A percentile compares a stretch with the other conserved stretches of the same genome.
Conservation (phyloP, 2,329 filamentous ascomycete genomes). For the Claviceps sp. region DNA sequence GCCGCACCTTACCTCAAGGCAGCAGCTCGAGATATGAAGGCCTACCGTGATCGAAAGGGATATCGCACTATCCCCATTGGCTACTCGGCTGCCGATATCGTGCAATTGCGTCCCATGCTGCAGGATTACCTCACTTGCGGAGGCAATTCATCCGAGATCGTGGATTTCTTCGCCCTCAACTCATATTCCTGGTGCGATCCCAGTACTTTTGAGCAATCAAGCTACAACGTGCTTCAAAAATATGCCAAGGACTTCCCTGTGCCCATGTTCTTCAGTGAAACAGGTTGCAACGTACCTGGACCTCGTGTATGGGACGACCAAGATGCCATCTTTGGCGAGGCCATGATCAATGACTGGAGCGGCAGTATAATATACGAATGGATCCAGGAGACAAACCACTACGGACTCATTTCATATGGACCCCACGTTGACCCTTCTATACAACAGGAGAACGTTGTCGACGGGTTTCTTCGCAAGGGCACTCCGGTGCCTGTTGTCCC, state of each 20-base stretch:
- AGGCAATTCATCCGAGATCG: slow-evolving; percentile 48
- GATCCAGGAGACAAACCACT: slow-evolving; percentile 74
- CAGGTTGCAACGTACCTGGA: slow-evolving; percentile 58
- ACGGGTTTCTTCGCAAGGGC: slow-evolving; percentile 57
- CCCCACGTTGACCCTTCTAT: slow-evolving; percentile 35
- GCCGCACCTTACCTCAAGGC: slow-evolving; percentile 77
- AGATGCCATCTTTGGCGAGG: slow-evolving; percentile 56
- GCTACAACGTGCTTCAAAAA: slow-evolving; percentile 55
- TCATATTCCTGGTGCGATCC: slow-evolving; percentile 70
- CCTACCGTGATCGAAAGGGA: slow-evolving; percentile 58
- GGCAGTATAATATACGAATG: slow-evolving; percentile 82
- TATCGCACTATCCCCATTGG: slow-evolving; percentile 76
- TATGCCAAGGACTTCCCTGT: slow-evolving; percentile 60
- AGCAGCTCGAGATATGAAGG: slow-evolving; percentile 69
- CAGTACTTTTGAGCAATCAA: slow-evolving; percentile 44
- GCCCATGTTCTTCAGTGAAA: slow-evolving; percentile 86
- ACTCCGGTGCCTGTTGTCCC: slow-evolving; percentile 60
- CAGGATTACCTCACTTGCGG: slow-evolving; percentile 70
- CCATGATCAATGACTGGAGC: slow-evolving; percentile 60
- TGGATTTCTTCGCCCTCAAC: slow-evolving; percentile 80
- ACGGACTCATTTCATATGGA: slow-evolving; percentile 70
- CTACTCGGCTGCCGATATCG: slow-evolving; percentile 79
- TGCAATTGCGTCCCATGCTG: slow-evolving; percentile 47
- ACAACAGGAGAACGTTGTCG: slow-evolving; percentile 43
- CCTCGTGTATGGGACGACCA: slow-evolving; percentile 60